Evolutionary conservation across 139 green algal species (phyloP).

Genomic region (Deuterostichococcus epilithicus): DNA sequence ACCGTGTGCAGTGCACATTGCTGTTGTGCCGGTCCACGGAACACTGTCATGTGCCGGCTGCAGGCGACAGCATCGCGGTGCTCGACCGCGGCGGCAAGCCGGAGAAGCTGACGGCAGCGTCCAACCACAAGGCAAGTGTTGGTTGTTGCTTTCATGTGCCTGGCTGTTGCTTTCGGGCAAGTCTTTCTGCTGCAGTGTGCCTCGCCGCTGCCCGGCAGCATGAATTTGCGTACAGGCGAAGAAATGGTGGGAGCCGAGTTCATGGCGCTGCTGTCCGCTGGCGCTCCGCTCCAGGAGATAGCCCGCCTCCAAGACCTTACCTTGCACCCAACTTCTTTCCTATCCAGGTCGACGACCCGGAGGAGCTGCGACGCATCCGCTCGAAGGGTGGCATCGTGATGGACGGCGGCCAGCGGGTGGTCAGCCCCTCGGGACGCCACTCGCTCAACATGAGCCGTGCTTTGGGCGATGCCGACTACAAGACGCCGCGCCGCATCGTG

Average conservation of each 20-base stretch:
- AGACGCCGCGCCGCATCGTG: neutral
- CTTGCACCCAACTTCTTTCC: too few relatives aligned
- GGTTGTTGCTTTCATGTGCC: too few relatives aligned
- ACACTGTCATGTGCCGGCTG: neutral
- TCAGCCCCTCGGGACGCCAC: neutral
- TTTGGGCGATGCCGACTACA: neutral
- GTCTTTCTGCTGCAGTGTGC: too few relatives aligned
- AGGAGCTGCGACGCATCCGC: neutral
- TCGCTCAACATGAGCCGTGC: neutral
- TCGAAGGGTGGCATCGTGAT: neutral
- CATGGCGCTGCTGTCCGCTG: too few relatives aligned
- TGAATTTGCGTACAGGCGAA: too few relatives aligned
- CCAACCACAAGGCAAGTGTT: neutral
- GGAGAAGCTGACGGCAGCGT: neutral
- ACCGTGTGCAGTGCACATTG: too few relatives aligned
- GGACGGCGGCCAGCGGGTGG: neutral
- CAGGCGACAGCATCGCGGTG: neutral
- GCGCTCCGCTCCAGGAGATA: too few relatives aligned
- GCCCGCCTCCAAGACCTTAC: too few relatives aligned
- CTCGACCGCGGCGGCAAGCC: neutral
- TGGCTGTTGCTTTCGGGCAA: too few relatives aligned
- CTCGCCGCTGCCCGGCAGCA: too few relatives aligned
- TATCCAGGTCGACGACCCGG: neutral
- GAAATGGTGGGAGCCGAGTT: too few relatives aligned
- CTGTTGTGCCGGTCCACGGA: neutral